Conservation (phyloP, 1,284 basidiomycete species). For the Rhodotorula sp. region DNA sequence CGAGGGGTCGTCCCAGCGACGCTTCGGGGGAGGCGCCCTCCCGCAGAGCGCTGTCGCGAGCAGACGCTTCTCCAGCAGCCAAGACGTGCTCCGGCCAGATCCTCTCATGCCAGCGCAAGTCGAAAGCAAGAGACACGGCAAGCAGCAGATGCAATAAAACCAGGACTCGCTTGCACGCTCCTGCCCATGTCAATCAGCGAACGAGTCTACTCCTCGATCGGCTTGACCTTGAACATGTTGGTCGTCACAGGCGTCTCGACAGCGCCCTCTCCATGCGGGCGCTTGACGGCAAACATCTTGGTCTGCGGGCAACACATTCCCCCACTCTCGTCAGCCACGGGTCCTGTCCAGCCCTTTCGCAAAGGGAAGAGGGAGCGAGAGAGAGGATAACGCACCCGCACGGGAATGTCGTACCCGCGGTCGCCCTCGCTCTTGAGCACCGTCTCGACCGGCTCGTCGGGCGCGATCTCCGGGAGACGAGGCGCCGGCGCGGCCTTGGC, state of each 20-base stretch:
- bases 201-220: constrained; percentile 27
- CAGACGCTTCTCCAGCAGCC: too few relatives aligned
- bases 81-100: too few relatives aligned
- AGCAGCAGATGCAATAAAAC: too few relatives aligned
- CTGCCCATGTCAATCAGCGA: too few relatives aligned
- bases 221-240: constrained; percentile 53
- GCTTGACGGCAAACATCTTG: constrained; percentile 36
- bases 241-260: constrained; percentile 46
- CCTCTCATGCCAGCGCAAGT: too few relatives aligned
- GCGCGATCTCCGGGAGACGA: constrained; percentile 36
- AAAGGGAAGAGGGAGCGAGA: neutral
- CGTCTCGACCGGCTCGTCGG: constrained; percentile 29
- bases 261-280: constrained; percentile 47
- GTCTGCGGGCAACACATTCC: too few relatives aligned
- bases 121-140: too few relatives aligned
- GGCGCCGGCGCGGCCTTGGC: neutral
- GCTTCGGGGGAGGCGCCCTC: too few relatives aligned
- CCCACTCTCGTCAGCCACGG: neutral
- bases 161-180: too few relatives aligned
- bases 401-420: constrained; percentile 54
- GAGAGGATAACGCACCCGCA: constrained; percentile 51
- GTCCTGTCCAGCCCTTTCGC: constrained; percentile 47
- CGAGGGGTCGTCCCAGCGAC: too few relatives aligned
- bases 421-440: constrained; percentile 50
- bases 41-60: too few relatives aligned